Conservation (phyloP, 1,284 basidiomycete species). For the Rhodotorula sp. region DNA sequence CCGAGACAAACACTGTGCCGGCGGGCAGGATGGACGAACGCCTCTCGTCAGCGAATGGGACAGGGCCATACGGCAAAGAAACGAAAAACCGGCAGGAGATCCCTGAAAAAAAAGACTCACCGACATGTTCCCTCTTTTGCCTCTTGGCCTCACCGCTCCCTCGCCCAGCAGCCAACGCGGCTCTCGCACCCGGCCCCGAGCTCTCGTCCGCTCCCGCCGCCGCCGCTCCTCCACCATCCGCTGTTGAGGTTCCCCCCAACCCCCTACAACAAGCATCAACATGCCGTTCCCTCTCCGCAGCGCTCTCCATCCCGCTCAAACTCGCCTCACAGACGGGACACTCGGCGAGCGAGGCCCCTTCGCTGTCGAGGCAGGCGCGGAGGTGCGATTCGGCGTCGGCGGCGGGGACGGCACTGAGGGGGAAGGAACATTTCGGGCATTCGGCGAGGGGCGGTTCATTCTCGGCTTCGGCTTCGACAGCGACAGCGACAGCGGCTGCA, state of each 20-base stretch:
- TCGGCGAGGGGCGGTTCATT: not conserved
- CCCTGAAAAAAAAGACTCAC: constrained; percentile 1
- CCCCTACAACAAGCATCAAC: constrained; percentile 24
- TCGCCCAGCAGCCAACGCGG: not conserved
- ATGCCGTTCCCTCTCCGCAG: constrained; percentile 6
- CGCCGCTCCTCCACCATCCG: not conserved
- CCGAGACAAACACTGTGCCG: constrained; percentile 18
- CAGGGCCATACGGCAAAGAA: too few relatives aligned
- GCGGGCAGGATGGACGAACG: too few relatives aligned
- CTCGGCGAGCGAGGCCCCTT: not conserved
- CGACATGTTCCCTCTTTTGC: constrained; percentile 18
- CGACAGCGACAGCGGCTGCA: not conserved
- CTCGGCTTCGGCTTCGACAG: not conserved
- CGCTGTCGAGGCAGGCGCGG: constrained; percentile 15
- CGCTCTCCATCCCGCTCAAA: not conserved
- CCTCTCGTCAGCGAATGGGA: not conserved
- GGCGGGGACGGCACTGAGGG: not conserved
- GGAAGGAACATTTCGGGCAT: constrained; percentile 21
- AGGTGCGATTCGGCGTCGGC: constrained; percentile 17
- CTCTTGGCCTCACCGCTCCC: not conserved
- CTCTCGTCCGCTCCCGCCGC: not conserved
- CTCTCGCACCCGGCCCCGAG: too few relatives aligned
- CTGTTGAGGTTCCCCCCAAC: not conserved
- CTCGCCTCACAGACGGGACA: constrained; percentile 19
- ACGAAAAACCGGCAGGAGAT: not conserved